These are phyloP conservation scores for Gossypium davidsonii DNA, from an alignment of 441 rosid genomes.

Conservation along the genomic window DNA sequence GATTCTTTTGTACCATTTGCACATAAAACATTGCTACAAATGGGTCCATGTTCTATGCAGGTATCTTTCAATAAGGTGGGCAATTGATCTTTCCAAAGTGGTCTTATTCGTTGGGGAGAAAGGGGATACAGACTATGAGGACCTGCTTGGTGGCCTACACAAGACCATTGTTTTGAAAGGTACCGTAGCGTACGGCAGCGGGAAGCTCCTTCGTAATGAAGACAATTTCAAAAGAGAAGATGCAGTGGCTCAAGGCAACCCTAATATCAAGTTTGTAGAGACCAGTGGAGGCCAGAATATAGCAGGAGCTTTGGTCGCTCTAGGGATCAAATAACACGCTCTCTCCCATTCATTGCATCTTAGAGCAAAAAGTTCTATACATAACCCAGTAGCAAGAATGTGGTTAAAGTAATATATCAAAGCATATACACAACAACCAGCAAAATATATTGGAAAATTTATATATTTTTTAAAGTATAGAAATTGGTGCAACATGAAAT, in stretches of 20 bases:
- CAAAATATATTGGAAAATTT: not conserved
- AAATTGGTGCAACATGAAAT: not conserved
- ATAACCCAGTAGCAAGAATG: slow-evolving; percentile 1
- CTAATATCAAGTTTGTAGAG: slow-evolving; percentile 41
- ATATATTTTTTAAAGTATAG: too few species aligned
- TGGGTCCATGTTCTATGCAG: slow-evolving; percentile 32
- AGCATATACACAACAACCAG: slow-evolving; percentile 9
- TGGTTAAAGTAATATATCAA: not conserved
- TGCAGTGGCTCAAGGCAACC: slow-evolving; percentile 41
- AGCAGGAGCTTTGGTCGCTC: slow-evolving; percentile 37
- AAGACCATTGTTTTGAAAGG: slow-evolving; percentile 57
- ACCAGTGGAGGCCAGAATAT: slow-evolving; percentile 41
- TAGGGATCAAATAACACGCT: slow-evolving; percentile 41
- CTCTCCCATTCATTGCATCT: slow-evolving; percentile 7
- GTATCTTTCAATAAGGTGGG: slow-evolving; percentile 86
- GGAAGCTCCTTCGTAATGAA: slow-evolving; percentile 47
- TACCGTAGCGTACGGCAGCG: slow-evolving; percentile 48
- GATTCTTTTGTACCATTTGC: not conserved
- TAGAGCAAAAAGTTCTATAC: slow-evolving; percentile 2
- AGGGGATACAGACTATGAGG: slow-evolving; percentile 87
- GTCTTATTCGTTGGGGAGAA: slow-evolving; percentile 66
- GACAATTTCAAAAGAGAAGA: slow-evolving; percentile 63
- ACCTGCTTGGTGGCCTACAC: slow-evolving; percentile 66
- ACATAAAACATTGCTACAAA: not conserved
- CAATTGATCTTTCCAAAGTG: slow-evolving; percentile 55